Base-by-base conservation (phyloP, 192 early-diverging fungal genomes). In the Diversispora epigaea region DNA sequence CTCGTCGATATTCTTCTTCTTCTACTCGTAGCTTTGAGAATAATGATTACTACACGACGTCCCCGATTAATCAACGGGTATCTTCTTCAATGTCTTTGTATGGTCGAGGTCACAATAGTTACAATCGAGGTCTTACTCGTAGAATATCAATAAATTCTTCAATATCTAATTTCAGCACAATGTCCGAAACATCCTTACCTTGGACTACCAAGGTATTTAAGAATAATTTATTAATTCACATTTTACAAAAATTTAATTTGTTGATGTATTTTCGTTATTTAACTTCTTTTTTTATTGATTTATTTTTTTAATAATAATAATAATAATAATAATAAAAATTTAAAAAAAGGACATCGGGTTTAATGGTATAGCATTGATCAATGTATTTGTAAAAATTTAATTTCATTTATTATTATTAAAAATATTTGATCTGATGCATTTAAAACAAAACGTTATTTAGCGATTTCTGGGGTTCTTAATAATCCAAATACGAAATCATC, bases 381-480 rank as follows among this genome's bases (percentile, higher is more conserved):
- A 17, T 17, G 50, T 11, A 54, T 11, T 54, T 17, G n/a, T 2
- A 54, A 14, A 17, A 54, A 54, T 54, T 54, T 17, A 54, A 54
- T 17, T 54, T 54, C 50, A 54, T 54, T 86, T 82, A 39, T 58
- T 43, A 47, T n/a, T 7, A 58, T 64, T 71, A 52, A 60, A 52
- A 68, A 45, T 75, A 69, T 1, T 9, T 77, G 21, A 50, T 76
- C 47, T 14, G 57, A 61, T 54, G 4, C 4, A 17, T 54, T 54
- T 54, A 17, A 17, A 17, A 54, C n/a, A 54, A 54, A 54, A 54
- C n/a, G 50, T 54, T 54, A 54, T 54, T 12, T 82, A 82, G 81
- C 76, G 39, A 79, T 80, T 49, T 81, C 85, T 84, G 91, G 91
- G 65, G 91, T 93, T 3, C 74, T 92, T 15, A 93, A 91, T 75